phyloP scores from a whole-genome alignment of 2,329 filamentous ascomycete genomes.

The Macrophomina pseudophaseolina region DNA sequence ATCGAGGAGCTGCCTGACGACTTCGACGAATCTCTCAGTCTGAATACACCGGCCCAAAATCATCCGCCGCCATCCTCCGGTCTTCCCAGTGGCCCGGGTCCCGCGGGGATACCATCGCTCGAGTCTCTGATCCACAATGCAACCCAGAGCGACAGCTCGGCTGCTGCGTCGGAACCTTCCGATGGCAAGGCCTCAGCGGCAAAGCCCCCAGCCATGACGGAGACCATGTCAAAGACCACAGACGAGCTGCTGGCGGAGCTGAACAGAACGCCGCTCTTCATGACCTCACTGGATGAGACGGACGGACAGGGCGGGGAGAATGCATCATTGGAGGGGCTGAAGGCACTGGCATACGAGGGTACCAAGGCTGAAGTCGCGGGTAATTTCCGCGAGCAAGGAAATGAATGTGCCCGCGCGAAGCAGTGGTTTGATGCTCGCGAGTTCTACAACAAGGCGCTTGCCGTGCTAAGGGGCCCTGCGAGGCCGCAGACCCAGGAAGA shows the following conservation, averaged over 20 bases:
- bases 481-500: slow-evolving; percentile 55
- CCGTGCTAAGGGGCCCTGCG: slow-evolving; percentile 68
- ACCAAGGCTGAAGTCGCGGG: slow-evolving; percentile 80
- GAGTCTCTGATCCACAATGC: slow-evolving; percentile 24
- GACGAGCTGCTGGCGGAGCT: slow-evolving; percentile 68
- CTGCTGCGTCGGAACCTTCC: slow-evolving; percentile 15
- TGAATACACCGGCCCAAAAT: slow-evolving; percentile 37
- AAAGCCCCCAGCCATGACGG: slow-evolving; percentile 64
- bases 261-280: slow-evolving; percentile 84
- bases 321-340: slow-evolving; percentile 80
- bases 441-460: slow-evolving; percentile 87
- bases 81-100: slow-evolving; percentile 8
- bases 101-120: slow-evolving; percentile 11
- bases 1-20: slow-evolving; percentile 58
- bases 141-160: background rate
- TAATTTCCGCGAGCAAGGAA: slow-evolving; percentile 90
- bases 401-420: slow-evolving; percentile 79
- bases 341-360: slow-evolving; percentile 91
- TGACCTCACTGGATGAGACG: slow-evolving; percentile 80
- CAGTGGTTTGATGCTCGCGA: slow-evolving; percentile 84
- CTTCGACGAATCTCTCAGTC: slow-evolving; percentile 53
- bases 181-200: slow-evolving; percentile 44
- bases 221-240: slow-evolving; percentile 59
- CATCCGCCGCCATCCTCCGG: background rate
- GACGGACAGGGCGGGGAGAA: slow-evolving; percentile 73